A percentile compares a stretch with the other conserved stretches of the same genome.
Conservation (phyloP, 306 rosid species). For the Styphnolobium japonicum region DNA sequence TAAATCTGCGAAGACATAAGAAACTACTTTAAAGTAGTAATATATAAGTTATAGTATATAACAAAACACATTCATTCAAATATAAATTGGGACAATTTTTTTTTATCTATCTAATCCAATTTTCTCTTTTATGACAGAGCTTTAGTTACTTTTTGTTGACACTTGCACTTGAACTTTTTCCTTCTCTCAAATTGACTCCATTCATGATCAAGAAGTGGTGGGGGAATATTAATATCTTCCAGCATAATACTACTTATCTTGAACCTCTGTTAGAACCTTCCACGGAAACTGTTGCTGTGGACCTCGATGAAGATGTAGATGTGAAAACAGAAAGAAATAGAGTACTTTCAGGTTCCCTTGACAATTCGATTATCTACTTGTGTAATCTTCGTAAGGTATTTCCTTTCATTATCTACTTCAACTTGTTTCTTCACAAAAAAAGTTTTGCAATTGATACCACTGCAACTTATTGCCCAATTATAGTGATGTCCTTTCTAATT, state of each 20-base stretch:
- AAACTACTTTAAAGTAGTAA: not conserved
- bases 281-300: slow-evolving; percentile 38
- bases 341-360: slow-evolving; percentile 83
- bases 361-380: slow-evolving; percentile 80
- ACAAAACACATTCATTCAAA: not conserved
- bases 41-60: not conserved
- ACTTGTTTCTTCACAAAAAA: slow-evolving; percentile 6
- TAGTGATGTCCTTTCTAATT: slow-evolving; percentile 24
- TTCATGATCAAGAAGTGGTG: slow-evolving; percentile 58
- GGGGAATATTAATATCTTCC: slow-evolving; percentile 35
- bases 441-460: slow-evolving; percentile 2
- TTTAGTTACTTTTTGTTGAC: slow-evolving; percentile 71
- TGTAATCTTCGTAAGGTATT: slow-evolving; percentile 83
- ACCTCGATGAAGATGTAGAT: slow-evolving; percentile 74
- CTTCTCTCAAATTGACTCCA: slow-evolving; percentile 56
- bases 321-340: slow-evolving; percentile 85
- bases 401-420: slow-evolving; percentile 19
- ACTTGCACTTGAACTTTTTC: slow-evolving; percentile 68
- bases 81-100: not conserved
- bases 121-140: slow-evolving; percentile 58
- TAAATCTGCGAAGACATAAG: not conserved
- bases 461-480: not conserved
- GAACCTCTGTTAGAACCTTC: slow-evolving; percentile 71
- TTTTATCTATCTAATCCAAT: slow-evolving; percentile 30
- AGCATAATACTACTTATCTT: slow-evolving; percentile 37